Evolutionary conservation across 257 asterid species (phyloP).

Genomic region (Fraxinus excelsior): DNA sequence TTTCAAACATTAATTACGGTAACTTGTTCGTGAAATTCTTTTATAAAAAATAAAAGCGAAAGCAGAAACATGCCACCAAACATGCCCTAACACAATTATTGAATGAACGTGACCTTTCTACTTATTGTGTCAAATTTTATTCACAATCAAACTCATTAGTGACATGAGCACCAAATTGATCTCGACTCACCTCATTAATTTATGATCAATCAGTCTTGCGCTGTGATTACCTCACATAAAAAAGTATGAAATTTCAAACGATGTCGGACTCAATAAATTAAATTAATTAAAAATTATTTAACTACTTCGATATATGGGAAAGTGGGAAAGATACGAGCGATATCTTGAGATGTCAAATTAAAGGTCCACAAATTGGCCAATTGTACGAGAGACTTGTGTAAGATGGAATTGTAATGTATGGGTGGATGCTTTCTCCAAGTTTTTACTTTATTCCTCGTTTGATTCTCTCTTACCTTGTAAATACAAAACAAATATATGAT

Average conservation of each 20-base stretch:
- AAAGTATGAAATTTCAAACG: neutral
- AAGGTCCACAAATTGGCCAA: conserved; percentile 32
- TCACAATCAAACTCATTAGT: no score
- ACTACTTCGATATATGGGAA: conserved; percentile 9
- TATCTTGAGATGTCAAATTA: conserved; percentile 27
- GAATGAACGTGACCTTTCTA: no score
- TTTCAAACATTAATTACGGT: no score
- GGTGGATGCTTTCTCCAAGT: conserved; percentile 36
- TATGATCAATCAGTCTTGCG: neutral
- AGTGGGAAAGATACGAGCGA: neutral
- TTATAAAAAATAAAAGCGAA: no score
- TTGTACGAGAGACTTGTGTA: conserved; percentile 30
- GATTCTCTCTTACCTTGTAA: conserved; percentile 32
- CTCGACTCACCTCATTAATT: no score
- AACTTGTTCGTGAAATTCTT: no score
- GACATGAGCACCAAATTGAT: no score
- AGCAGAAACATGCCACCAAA: no score
- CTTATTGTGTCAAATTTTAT: no score
- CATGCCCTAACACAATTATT: no score
- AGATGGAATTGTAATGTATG: conserved; percentile 14
- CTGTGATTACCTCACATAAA: neutral
- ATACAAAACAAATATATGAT: conserved; percentile 1
- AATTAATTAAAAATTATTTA: neutral
- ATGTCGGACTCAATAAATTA: neutral
- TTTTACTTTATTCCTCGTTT: conserved; percentile 34